A percentile compares a stretch with the other conserved stretches of the same genome.
Evolutionary conservation across 148 eudicot genomes (phyloP).

Genomic region (Silene uniflora): DNA sequence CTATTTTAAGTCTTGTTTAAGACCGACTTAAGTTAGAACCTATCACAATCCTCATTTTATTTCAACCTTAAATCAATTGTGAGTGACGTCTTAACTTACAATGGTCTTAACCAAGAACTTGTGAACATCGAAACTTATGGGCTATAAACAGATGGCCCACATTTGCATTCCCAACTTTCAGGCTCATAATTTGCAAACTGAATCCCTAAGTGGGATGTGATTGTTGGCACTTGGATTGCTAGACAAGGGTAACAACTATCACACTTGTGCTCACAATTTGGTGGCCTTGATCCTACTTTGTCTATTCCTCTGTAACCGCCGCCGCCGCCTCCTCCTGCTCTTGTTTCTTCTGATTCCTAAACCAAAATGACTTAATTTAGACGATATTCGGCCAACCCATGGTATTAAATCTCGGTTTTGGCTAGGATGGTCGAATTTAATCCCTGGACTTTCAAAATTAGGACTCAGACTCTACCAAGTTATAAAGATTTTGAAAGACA

Average conservation of each 20-base stretch:
- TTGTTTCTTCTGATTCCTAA: constrained; percentile 4
- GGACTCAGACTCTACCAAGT: not conserved
- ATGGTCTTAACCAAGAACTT: too few relatives aligned
- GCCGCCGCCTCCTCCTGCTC: constrained; percentile 2
- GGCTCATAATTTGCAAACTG: constrained; percentile 84
- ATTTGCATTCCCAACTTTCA: constrained; percentile 95
- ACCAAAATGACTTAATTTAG: not conserved
- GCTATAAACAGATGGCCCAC: constrained; percentile 65
- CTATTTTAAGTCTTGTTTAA: too few relatives aligned
- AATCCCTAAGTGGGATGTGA: constrained; percentile 31
- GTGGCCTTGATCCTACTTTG: constrained; percentile 77
- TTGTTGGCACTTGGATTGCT: constrained; percentile 81
- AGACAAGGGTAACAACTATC: constrained; percentile 76
- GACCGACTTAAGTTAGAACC: too few relatives aligned
- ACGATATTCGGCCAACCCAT: not conserved
- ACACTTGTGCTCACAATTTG: constrained; percentile 80
- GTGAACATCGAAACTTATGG: constrained; percentile 31
- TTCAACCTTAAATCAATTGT: too few relatives aligned
- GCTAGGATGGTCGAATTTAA: too few relatives aligned
- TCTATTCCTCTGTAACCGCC: constrained; percentile 31
- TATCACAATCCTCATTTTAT: too few relatives aligned
- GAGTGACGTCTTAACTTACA: too few relatives aligned
- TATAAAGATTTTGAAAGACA: not conserved
- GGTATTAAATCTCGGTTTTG: not conserved
- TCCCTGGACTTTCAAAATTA: not conserved